A percentile compares a stretch with the other conserved stretches of the same genome.
These are phyloP conservation scores for Pseudocercospora pini-densiflorae DNA, from an alignment of 2,329 filamentous ascomycete genomes.

Conservation along the genomic window DNA sequence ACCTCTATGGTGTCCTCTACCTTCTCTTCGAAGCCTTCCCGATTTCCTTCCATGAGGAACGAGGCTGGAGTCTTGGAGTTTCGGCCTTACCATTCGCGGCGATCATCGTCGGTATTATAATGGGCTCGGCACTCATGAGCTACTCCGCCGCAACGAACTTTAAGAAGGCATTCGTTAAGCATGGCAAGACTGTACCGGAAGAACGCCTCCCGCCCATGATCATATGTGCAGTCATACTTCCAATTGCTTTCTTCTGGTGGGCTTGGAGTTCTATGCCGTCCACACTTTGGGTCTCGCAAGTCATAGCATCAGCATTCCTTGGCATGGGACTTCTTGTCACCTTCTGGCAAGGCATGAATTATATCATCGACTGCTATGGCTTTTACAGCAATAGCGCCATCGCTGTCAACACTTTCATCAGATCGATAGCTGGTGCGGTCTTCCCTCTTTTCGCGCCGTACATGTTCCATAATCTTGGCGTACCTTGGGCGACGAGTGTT, in stretches of 20 bases:
- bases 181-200: constrained; percentile 43
- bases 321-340: constrained; percentile 46
- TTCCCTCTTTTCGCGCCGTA: constrained; percentile 41
- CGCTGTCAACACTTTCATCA: constrained; percentile 43
- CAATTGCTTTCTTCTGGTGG: constrained; percentile 53
- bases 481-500: constrained; percentile 37
- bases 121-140: constrained; percentile 30
- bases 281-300: constrained; percentile 48
- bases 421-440: constrained; percentile 41
- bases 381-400: constrained; percentile 45
- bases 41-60: constrained; percentile 35
- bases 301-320: constrained; percentile 46
- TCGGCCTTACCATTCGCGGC: constrained; percentile 35
- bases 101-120: constrained; percentile 33
- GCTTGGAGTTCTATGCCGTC: constrained; percentile 46
- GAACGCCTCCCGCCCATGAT: constrained; percentile 52
- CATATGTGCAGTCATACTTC: constrained; percentile 46
- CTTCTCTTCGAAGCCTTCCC: constrained; percentile 50
- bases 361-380: constrained; percentile 44
- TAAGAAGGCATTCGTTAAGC: constrained; percentile 25
- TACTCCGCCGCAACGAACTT: constrained; percentile 32
- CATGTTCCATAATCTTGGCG: constrained; percentile 41
- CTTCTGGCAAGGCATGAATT: constrained; percentile 46
- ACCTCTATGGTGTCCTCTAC: constrained; percentile 40
- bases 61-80: constrained; percentile 34